These are phyloP conservation scores for Ascochyta viciae-villosae DNA, from an alignment of 2,329 filamentous ascomycete genomes.

Conservation along the genomic window DNA sequence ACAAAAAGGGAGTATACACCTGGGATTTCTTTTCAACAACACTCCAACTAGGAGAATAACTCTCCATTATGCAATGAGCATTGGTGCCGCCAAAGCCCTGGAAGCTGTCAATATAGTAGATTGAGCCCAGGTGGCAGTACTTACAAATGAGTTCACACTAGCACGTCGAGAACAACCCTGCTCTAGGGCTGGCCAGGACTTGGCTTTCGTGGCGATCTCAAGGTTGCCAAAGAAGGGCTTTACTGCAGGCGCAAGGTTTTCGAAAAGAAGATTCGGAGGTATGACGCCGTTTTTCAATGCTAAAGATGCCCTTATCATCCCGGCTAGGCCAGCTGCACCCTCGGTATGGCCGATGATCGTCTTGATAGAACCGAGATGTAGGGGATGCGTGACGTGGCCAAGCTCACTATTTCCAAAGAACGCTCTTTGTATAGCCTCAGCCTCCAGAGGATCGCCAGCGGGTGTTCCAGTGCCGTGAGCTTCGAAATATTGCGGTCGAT, in stretches of 20 bases:
- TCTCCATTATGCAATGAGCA: slow-evolving; percentile 32
- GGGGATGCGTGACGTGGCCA: background rate
- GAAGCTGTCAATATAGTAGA: background rate
- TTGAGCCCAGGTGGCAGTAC: background rate
- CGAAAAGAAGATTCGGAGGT: slow-evolving; percentile 44
- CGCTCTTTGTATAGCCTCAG: slow-evolving; percentile 24
- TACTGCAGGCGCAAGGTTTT: slow-evolving; percentile 41
- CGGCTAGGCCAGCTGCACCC: slow-evolving; percentile 45
- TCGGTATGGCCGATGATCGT: slow-evolving; percentile 53
- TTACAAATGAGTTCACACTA: slow-evolving; percentile 27
- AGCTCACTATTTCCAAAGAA: slow-evolving; percentile 17
- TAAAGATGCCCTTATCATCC: slow-evolving; percentile 48
- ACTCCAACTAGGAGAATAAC: background rate
- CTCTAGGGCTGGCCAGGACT: slow-evolving; percentile 19
- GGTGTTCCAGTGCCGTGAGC: slow-evolving; percentile 51
- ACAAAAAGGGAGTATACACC: background rate
- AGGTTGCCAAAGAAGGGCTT: slow-evolving; percentile 27
- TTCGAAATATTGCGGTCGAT: slow-evolving; percentile 45
- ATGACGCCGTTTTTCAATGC: slow-evolving; percentile 30
- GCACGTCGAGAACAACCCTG: slow-evolving; percentile 14
- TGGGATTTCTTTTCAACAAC: too few species aligned
- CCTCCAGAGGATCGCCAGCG: slow-evolving; percentile 42
- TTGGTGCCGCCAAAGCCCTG: slow-evolving; percentile 35
- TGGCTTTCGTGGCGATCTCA: slow-evolving; percentile 7
- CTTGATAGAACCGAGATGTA: slow-evolving; percentile 32